These are phyloP conservation scores for Pleurotus djamor DNA, from an alignment of 768 basidiomycete genomes.

Conservation along the genomic window DNA sequence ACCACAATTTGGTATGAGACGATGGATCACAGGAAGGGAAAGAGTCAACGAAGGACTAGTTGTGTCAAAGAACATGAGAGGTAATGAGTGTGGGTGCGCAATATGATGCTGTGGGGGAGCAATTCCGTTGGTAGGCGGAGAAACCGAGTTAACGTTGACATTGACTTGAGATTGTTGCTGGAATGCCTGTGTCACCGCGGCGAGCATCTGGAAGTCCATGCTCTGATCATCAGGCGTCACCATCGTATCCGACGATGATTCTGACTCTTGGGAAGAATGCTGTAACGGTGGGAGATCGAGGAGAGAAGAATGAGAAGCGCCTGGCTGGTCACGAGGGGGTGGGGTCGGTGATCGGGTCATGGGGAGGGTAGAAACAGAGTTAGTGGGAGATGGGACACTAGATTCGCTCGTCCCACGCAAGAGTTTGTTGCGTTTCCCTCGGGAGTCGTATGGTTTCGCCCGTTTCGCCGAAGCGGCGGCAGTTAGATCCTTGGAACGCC, in stretches of 20 bases:
- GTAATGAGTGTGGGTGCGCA: conserved; percentile 40
- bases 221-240: conserved; percentile 41
- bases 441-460: conserved; percentile 67
- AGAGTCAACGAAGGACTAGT: conserved; percentile 43
- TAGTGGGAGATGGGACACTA: conserved; percentile 46
- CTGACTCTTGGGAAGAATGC: conserved; percentile 37
- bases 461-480: conserved; percentile 47
- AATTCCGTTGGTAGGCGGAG: background rate
- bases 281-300: conserved; percentile 21
- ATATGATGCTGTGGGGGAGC: conserved; percentile 6
- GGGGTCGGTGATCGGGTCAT: conserved; percentile 46
- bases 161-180: background rate
- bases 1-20: conserved; percentile 80
- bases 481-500: conserved; percentile 45
- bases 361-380: conserved; percentile 40
- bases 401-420: conserved; percentile 56
- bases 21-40: conserved; percentile 74
- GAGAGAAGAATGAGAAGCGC: conserved; percentile 23
- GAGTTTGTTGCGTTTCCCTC: conserved; percentile 37
- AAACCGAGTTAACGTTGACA: background rate
- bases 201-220: conserved; percentile 37
- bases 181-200: conserved; percentile 14
- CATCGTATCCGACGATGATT: conserved; percentile 44
- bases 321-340: conserved; percentile 13
- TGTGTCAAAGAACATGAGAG: conserved; percentile 63